Evolutionary conservation across 2,329 filamentous ascomycete species (phyloP).

Genomic region (Trichoderma afroharzianum): DNA sequence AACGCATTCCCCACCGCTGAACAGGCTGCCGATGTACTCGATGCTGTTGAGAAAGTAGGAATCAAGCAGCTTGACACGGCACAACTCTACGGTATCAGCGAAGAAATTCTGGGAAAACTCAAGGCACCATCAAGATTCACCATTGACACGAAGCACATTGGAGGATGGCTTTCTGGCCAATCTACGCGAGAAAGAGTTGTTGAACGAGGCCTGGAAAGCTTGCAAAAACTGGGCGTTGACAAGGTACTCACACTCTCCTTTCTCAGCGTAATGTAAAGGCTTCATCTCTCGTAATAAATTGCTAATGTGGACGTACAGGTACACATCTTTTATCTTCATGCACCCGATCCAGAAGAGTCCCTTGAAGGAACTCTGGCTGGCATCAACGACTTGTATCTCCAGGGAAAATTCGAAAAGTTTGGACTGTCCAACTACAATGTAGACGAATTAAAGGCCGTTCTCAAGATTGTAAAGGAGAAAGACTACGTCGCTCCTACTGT

Average conservation of each 20-base stretch:
- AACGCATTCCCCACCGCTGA: neutral
- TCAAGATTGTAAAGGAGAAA: slow-evolving; percentile 36
- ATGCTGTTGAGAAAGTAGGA: neutral
- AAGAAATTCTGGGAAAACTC: neutral
- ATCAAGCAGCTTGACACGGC: slow-evolving; percentile 12
- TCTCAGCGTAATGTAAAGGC: too few relatives aligned
- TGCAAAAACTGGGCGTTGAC: neutral
- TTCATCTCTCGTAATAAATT: neutral
- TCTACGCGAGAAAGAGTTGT: neutral
- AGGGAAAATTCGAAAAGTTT: slow-evolving; percentile 1
- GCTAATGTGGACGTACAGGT: neutral
- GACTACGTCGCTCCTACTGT: slow-evolving; percentile 38
- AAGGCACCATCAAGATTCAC: neutral
- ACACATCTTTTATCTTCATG: slow-evolving; percentile 11
- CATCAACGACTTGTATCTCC: neutral
- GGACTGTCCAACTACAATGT: slow-evolving; percentile 43
- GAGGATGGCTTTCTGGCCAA: neutral
- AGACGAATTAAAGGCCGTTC: slow-evolving; percentile 38
- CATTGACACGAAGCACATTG: slow-evolving; percentile 11
- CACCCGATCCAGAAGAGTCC: neutral
- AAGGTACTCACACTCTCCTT: neutral
- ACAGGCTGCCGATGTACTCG: neutral
- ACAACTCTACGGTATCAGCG: neutral
- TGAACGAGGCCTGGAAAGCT: neutral
- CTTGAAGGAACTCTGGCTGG: slow-evolving; percentile 2